A percentile compares a stretch with the other conserved stretches of the same genome.
phyloP scores from a whole-genome alignment of 495 filamentous ascomycete genomes.

The Gamarada debralockiae region DNA sequence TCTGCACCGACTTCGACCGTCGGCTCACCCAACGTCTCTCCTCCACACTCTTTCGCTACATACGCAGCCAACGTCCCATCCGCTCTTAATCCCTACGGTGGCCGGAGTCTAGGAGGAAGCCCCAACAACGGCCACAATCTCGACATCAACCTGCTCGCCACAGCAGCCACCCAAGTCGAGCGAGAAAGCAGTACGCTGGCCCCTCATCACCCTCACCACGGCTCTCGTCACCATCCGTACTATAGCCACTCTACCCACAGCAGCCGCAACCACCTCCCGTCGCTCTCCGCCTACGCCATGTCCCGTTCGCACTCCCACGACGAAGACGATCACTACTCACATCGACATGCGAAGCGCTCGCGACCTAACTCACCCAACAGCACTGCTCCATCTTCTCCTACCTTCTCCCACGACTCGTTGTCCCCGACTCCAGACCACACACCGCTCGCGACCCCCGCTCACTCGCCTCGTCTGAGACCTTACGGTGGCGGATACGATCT shows the following conservation, averaged over 20 bases:
- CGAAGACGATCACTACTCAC: constrained; percentile 60
- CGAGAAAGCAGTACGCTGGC: constrained; percentile 56
- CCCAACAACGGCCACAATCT: constrained; percentile 36
- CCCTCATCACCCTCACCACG: constrained; percentile 50
- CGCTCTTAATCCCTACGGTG: constrained; percentile 61
- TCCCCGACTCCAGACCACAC: constrained; percentile 98
- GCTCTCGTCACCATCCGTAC: constrained; percentile 51
- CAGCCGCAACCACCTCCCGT: constrained; percentile 60
- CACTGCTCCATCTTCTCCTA: constrained; percentile 95
- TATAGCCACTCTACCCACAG: constrained; percentile 50
- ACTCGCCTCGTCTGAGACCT: constrained; percentile 88
- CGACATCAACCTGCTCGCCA: constrained; percentile 88
- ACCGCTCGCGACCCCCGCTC: constrained; percentile 89
- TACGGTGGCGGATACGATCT: constrained; percentile 58
- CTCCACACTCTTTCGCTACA: constrained; percentile 81
- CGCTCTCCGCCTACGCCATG: constrained; percentile 87
- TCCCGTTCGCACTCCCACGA: constrained; percentile 89
- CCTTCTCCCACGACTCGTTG: constrained; percentile 92
- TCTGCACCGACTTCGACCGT: constrained; percentile 90
- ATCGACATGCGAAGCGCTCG: constrained; percentile 78
- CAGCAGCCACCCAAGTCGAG: constrained; percentile 83
- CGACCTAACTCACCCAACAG: constrained; percentile 91
- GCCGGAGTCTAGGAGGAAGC: constrained; percentile 44
- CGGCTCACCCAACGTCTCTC: constrained; percentile 92
- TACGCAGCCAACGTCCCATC: constrained; percentile 65